Evolutionary conservation across 192 early-diverging fungal genomes (phyloP).

Genomic region (Paraglomus occultum): DNA sequence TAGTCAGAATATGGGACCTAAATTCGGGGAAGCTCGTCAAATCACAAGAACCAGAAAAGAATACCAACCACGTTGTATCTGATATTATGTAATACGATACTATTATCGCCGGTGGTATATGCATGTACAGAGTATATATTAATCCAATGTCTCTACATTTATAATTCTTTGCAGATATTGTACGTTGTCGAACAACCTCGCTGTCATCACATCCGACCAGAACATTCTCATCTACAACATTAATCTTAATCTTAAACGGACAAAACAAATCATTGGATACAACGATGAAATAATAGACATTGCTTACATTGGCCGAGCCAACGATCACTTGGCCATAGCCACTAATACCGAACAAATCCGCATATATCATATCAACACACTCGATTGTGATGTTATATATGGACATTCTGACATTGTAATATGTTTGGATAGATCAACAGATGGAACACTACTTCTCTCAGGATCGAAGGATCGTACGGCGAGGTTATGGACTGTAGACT

Average conservation of each 20-base stretch:
- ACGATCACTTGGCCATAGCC: constrained; percentile 80
- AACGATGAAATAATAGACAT: constrained; percentile 96
- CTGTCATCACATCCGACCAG: constrained; percentile 85
- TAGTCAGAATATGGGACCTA: constrained; percentile 87
- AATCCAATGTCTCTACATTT: too few relatives aligned
- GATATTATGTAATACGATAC: constrained; percentile 55
- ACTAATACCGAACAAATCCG: constrained; percentile 93
- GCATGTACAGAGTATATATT: too few relatives aligned
- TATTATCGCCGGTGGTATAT: too few relatives aligned
- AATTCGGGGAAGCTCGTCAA: constrained; percentile 66
- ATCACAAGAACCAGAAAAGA: constrained; percentile 65
- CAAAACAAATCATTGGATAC: constrained; percentile 89
- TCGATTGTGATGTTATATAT: constrained; percentile 82
- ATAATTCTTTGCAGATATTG: constrained; percentile 40
- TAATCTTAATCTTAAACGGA: constrained; percentile 48
- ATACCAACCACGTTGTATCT: constrained; percentile 75
- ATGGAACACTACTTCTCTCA: constrained; percentile 71
- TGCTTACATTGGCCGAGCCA: constrained; percentile 67
- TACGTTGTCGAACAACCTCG: constrained; percentile 52
- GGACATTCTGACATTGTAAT: constrained; percentile 91
- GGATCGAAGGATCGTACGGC: constrained; percentile 93
- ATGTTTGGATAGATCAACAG: constrained; percentile 65
- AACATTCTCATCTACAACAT: constrained; percentile 82
- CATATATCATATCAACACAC: constrained; percentile 75
- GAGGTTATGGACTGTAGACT: constrained; percentile 74